Conservation (phyloP, 371 early-diverging fungal species). For the Quaeritorhiza haematococci region DNA sequence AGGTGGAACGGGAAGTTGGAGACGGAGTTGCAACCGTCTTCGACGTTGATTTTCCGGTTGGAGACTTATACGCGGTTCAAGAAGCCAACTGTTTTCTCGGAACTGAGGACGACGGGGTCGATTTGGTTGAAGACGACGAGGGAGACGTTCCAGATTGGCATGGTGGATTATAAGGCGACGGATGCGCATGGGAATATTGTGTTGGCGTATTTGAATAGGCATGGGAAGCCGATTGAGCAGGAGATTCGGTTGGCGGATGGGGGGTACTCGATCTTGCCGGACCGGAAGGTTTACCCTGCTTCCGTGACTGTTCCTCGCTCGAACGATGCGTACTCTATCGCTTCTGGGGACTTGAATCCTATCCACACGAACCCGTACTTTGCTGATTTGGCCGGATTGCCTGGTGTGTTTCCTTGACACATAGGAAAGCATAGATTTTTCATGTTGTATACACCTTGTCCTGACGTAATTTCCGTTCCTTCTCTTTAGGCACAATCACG, state of each 20-base stretch:
- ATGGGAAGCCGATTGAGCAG: slow-evolving; percentile 76
- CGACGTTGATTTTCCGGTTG: slow-evolving; percentile 77
- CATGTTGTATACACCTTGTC: too few relatives aligned
- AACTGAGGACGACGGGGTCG: slow-evolving; percentile 63
- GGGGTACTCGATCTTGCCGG: slow-evolving; percentile 90
- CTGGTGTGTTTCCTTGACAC: slow-evolving; percentile 35
- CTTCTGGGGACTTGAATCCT: slow-evolving; percentile 91
- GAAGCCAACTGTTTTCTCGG: slow-evolving; percentile 48
- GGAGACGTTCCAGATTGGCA: slow-evolving; percentile 78
- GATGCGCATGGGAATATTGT: slow-evolving; percentile 77
- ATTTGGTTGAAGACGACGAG: slow-evolving; percentile 79
- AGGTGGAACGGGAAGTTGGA: slow-evolving; percentile 60
- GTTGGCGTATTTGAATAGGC: slow-evolving; percentile 72
- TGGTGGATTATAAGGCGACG: slow-evolving; percentile 46
- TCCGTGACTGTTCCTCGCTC: slow-evolving; percentile 69
- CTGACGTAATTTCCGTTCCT: slow-evolving; percentile 2
- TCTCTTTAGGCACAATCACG: slow-evolving; percentile 69
- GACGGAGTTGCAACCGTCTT: slow-evolving; percentile 64
- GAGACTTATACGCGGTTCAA: slow-evolving; percentile 75
- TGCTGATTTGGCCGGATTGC: slow-evolving; percentile 85
- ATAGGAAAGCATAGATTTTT: too few relatives aligned
- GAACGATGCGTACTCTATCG: slow-evolving; percentile 83
- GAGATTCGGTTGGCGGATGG: slow-evolving; percentile 77
- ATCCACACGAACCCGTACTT: slow-evolving; percentile 96
- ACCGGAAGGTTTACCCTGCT: slow-evolving; percentile 75